Conservation (phyloP, 1,139 yeast genomes). For the Candida sanyaensis region DNA sequence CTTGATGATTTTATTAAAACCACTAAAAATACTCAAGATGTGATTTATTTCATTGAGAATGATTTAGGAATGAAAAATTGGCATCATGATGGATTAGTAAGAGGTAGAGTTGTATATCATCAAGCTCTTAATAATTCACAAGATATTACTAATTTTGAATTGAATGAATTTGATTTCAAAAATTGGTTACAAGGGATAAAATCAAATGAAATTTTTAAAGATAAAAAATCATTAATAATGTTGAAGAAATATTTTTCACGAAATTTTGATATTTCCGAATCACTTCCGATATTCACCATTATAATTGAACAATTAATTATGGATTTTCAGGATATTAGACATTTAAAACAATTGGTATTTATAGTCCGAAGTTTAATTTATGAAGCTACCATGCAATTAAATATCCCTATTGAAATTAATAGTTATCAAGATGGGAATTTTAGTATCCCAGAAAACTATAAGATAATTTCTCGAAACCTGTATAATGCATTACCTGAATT, state of each 20-base stretch:
- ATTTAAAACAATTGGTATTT: conserved; percentile 9
- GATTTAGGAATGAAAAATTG: conserved; percentile 34
- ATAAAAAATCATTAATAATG: conserved; percentile 13
- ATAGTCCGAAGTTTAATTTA: conserved; percentile 27
- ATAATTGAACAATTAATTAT: conserved; percentile 10
- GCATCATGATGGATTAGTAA: conserved; percentile 30
- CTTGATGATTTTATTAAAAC: conserved; percentile 39
- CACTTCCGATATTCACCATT: conserved; percentile 5
- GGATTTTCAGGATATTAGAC: conserved; percentile 9
- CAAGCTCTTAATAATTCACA: not conserved
- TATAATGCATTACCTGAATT: conserved; percentile 18
- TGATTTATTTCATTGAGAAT: conserved; percentile 34
- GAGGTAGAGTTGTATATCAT: conserved; percentile 32
- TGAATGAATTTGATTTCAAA: conserved; percentile 18
- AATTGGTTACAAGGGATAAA: conserved; percentile 16
- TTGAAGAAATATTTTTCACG: conserved; percentile 17
- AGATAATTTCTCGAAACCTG: conserved; percentile 27
- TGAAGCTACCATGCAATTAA: conserved; percentile 23
- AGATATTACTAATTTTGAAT: not conserved
- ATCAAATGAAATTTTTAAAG: conserved; percentile 11
- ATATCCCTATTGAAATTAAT: conserved; percentile 24
- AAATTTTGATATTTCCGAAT: conserved; percentile 1
- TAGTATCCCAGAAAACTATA: conserved; percentile 27
- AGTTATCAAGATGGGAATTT: conserved; percentile 8
- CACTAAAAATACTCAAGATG: conserved; percentile 26